Evolutionary conservation across 2,329 filamentous ascomycete species (phyloP).

Genomic region (Remersonia thermophila): DNA sequence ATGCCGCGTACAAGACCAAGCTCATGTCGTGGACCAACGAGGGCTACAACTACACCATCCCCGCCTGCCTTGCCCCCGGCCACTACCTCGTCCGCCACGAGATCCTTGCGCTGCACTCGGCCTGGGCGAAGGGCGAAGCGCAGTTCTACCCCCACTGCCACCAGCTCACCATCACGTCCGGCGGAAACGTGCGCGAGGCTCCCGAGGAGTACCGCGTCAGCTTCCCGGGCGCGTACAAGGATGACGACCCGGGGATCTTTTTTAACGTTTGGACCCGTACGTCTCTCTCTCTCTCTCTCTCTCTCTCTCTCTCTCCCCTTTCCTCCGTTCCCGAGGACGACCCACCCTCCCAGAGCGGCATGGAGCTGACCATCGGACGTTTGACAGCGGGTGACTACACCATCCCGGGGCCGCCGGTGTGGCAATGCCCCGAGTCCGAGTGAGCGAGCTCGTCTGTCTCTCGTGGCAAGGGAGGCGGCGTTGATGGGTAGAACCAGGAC

Average conservation of each 20-base stretch:
- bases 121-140: constrained; percentile 26
- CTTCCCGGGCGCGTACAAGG: constrained; percentile 7
- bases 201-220: constrained; percentile 17
- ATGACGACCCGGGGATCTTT: constrained; percentile 3
- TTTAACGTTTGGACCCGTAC: constrained; percentile 7
- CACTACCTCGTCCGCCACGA: constrained; percentile 34
- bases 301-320: not conserved
- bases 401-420: no score
- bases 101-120: constrained; percentile 32
- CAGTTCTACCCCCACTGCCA: constrained; percentile 35
- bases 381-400: no score
- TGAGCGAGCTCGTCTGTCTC: no score
- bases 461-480: no score
- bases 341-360: no score
- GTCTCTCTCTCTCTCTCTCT: not conserved
- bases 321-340: no score
- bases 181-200: constrained; percentile 25
- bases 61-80: constrained; percentile 18
- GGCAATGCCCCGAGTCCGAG: no score
- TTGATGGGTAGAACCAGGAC: no score
- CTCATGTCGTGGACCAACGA: constrained; percentile 30
- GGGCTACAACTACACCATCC: constrained; percentile 28
- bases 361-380: no score
- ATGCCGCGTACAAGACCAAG: no score
- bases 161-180: constrained; percentile 31